Evolutionary conservation across 148 eudicot genomes (phyloP).

Genomic region (Diospyros kaki): DNA sequence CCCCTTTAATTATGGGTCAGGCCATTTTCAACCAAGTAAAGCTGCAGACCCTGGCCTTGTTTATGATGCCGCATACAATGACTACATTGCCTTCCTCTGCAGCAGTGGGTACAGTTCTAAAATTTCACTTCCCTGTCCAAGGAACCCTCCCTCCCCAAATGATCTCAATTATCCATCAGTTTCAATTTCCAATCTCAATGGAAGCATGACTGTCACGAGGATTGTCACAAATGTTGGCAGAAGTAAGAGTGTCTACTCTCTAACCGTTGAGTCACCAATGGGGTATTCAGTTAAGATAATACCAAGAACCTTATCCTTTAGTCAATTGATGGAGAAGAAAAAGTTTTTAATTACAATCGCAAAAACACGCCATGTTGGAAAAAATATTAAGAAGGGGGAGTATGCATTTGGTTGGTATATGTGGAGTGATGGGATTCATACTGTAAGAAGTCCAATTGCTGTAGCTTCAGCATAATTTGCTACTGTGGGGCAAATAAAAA

Average conservation of each 20-base stretch:
- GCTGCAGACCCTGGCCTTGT: slow-evolving; percentile 25
- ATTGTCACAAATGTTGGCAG: slow-evolving; percentile 19
- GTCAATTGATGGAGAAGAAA: slow-evolving; percentile 45
- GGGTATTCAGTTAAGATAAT: slow-evolving; percentile 50
- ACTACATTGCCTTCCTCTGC: slow-evolving; percentile 21
- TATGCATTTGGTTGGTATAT: slow-evolving; percentile 59
- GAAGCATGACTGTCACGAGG: slow-evolving; percentile 5
- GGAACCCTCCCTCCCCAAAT: slow-evolving; percentile 3
- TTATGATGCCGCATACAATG: slow-evolving; percentile 10
- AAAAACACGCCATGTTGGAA: not conserved
- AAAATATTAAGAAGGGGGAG: not conserved
- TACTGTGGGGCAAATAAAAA: too few relatives aligned
- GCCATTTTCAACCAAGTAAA: slow-evolving; percentile 12
- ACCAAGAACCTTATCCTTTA: slow-evolving; percentile 46
- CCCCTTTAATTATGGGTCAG: slow-evolving; percentile 21
- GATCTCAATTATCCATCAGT: slow-evolving; percentile 20
- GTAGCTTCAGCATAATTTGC: slow-evolving; percentile 19
- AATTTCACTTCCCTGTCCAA: slow-evolving; percentile 7
- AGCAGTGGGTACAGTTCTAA: not conserved
- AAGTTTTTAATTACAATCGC: slow-evolving; percentile 51
- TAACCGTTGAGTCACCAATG: slow-evolving; percentile 40
- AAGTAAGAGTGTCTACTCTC: slow-evolving; percentile 36
- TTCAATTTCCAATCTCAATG: slow-evolving; percentile 11
- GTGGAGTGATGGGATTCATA: slow-evolving; percentile 59
- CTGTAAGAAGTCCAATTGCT: slow-evolving; percentile 33